phyloP scores from a whole-genome alignment of 1,284 basidiomycete genomes.

The Trichosporon inkin region DNA sequence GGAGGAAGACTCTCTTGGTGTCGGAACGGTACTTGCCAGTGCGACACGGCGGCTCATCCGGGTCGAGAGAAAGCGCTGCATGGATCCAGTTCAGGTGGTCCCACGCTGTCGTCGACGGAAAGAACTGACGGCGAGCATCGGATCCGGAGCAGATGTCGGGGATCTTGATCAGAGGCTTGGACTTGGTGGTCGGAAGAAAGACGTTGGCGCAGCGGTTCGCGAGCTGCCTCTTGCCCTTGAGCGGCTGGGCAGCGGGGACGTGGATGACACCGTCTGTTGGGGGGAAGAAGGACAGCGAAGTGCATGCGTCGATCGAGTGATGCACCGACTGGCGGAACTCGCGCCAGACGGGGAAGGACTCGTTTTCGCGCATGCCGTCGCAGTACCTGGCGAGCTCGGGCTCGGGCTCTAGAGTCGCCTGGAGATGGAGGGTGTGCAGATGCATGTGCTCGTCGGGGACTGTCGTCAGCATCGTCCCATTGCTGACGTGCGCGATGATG shows the following conservation, averaged over 20 bases:
- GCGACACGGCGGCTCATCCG: slow-evolving; percentile 19
- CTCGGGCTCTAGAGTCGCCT: slow-evolving; percentile 24
- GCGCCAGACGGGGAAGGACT: slow-evolving; percentile 3
- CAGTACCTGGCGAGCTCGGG: background rate
- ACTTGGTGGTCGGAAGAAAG: slow-evolving; percentile 12
- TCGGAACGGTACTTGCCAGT: slow-evolving; percentile 26
- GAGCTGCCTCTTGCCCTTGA: background rate
- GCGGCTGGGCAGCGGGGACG: slow-evolving; percentile 7
- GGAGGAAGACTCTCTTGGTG: slow-evolving; percentile 24
- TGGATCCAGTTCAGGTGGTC: slow-evolving; percentile 40
- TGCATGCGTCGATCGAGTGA: slow-evolving; percentile 1
- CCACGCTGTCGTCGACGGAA: slow-evolving; percentile 27
- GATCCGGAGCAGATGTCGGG: slow-evolving; percentile 1
- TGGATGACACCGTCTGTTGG: slow-evolving; percentile 6
- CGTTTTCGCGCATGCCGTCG: slow-evolving; percentile 13
- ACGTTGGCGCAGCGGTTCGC: slow-evolving; percentile 6
- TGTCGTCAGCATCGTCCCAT: background rate
- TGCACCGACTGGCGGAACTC: background rate
- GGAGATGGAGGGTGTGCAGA: slow-evolving; percentile 37
- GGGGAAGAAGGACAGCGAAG: slow-evolving; percentile 6
- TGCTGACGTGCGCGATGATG: background rate
- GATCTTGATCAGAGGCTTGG: slow-evolving; percentile 12
- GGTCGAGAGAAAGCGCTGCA: slow-evolving; percentile 34
- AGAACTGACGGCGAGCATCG: slow-evolving; percentile 24
- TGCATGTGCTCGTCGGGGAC: slow-evolving; percentile 24